Base-by-base conservation (phyloP, 768 basidiomycete genomes). In the Naematelia encephala region DNA sequence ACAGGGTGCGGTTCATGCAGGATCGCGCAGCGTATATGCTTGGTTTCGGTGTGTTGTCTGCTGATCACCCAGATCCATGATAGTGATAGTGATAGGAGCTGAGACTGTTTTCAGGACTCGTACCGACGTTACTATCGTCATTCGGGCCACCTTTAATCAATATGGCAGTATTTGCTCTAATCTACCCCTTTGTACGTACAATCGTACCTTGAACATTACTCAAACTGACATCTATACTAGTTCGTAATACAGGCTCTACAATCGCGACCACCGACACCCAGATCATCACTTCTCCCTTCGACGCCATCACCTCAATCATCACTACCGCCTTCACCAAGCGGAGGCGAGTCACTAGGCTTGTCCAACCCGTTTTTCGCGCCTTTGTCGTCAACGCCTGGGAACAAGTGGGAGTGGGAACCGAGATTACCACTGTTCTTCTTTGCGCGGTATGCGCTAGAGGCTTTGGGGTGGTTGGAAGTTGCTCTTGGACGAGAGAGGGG, bases 191-290 rank as follows among this genome's bases (percentile, higher is more conserved):
- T 45, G 70, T 75, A 42, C 39, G 70, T 62, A 8, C n/a, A n/a
- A n/a, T n/a, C n/a, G n/a, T n/a, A n/a, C n/a, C n/a, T n/a, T n/a
- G n/a, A n/a, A n/a, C n/a, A n/a, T n/a, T n/a, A n/a, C n/a, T 13
- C 25, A 14, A 3, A 29, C 56, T 53, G 23, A 61, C 27, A 4
- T 25, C 1, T 11, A 29, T n/a, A 12, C 2, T 51, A 69, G 69
- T 72, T 72, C 53, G 72, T 74, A 25, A 64, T 76, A 22, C 75
- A 76, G 63, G 75, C 75, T 13, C 64, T 71, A 4, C 73, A 71
- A 55, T 58, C 75, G 22, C 60, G 68, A 19, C 70, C 72, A 0
- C 72, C 72, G 3, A 16, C 54, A 5, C 60, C 70, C 4, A 30
- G 43, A 19, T 39, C 28, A 30, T 44, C 53, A 11, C 56, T 60